These are phyloP conservation scores for Grigorovia transvaalensis DNA, from an alignment of 805 yeast species.

Conservation along the genomic window DNA sequence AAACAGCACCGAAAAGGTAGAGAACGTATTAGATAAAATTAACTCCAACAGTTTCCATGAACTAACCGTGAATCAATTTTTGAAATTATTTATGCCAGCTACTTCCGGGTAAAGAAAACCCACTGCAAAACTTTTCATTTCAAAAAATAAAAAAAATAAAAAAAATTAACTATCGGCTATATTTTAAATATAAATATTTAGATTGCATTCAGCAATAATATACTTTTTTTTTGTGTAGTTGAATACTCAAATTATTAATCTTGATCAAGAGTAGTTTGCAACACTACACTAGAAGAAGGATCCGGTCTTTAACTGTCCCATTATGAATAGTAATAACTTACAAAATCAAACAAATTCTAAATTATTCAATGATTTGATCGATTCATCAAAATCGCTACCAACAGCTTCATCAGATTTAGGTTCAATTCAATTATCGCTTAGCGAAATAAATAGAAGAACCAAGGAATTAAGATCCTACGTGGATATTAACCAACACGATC, in stretches of 20 bases:
- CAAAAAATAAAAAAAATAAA: not conserved
- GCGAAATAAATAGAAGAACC: slow-evolving; percentile 66
- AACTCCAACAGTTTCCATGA: slow-evolving; percentile 24
- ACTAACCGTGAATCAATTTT: slow-evolving; percentile 39
- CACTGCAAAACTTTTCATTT: not conserved
- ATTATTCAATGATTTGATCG: slow-evolving; percentile 58
- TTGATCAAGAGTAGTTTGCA: not conserved
- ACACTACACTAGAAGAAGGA: not conserved
- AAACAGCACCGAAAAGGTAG: slow-evolving; percentile 27
- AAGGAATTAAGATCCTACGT: slow-evolving; percentile 35
- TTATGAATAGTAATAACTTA: not conserved
- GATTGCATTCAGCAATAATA: not conserved
- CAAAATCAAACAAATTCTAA: slow-evolving; percentile 9
- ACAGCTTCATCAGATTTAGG: slow-evolving; percentile 57
- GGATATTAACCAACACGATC: slow-evolving; percentile 12
- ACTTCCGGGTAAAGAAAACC: not conserved
- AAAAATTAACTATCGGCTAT: not conserved
- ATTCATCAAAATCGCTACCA: slow-evolving; percentile 69
- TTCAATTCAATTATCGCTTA: slow-evolving; percentile 66
- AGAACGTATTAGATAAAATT: slow-evolving; percentile 31
- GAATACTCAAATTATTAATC: no score
- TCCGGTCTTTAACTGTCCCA: not conserved
- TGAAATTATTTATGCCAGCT: slow-evolving; percentile 27
- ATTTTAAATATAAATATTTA: no score
- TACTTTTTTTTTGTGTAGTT: no score